These are phyloP conservation scores for Prillingera fragicola DNA, from an alignment of 1,284 basidiomycete genomes.

Conservation along the genomic window DNA sequence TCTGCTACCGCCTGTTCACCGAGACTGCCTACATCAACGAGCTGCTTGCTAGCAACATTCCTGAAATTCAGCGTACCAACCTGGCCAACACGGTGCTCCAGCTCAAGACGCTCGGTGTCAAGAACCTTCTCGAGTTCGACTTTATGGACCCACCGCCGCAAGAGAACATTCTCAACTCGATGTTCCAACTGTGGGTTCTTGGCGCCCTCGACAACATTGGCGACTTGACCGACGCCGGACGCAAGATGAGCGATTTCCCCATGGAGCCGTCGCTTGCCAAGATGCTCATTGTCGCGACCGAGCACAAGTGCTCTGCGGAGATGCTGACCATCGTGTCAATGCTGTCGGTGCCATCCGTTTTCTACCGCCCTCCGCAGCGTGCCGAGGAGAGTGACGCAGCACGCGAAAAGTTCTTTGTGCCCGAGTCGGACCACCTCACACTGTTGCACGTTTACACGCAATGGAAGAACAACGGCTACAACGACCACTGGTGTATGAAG, in stretches of 20 bases:
- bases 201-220: conserved; percentile 96
- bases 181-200: conserved; percentile 99
- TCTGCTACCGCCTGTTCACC: conserved; percentile 94
- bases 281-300: conserved; percentile 93
- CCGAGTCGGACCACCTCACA: conserved; percentile 95
- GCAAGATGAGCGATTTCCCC: conserved; percentile 98
- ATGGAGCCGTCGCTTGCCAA: conserved; percentile 98
- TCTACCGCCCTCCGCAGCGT: conserved; percentile 90
- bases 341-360: conserved; percentile 94
- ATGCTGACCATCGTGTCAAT: conserved; percentile 99
- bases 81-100: conserved; percentile 92
- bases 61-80: conserved; percentile 97
- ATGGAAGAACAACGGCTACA: conserved; percentile 90
- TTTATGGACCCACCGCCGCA: conserved; percentile 92
- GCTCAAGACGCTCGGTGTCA: conserved; percentile 89
- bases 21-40: conserved; percentile 96
- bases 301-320: conserved; percentile 86
- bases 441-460: conserved; percentile 94
- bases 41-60: conserved; percentile 92
- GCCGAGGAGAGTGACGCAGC: conserved; percentile 96
- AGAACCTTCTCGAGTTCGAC: conserved; percentile 94
- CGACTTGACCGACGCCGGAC: conserved; percentile 84
- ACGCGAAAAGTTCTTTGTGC: conserved; percentile 96
- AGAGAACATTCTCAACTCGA: conserved; percentile 92
- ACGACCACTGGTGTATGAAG: conserved; percentile 87